Evolutionary conservation across 2,329 filamentous ascomycete genomes (phyloP).

Genomic region (Clathrospora elynae): DNA sequence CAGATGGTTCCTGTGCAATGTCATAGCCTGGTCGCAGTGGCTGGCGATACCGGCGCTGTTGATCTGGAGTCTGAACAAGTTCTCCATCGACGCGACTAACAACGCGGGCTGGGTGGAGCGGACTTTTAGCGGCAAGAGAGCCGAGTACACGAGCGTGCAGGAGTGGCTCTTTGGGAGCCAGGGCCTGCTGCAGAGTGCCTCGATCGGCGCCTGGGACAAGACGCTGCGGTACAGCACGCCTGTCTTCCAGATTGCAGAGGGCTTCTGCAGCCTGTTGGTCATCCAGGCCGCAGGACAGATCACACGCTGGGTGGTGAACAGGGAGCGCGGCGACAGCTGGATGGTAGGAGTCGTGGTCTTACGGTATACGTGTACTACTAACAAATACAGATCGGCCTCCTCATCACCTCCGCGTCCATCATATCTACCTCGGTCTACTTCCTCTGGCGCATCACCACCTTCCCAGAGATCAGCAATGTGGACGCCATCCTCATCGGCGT

Average conservation of each 20-base stretch:
- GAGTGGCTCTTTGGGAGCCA: constrained; percentile 90
- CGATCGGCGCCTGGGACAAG: constrained; percentile 88
- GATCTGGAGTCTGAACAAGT: constrained; percentile 95
- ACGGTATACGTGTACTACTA: constrained; percentile 31
- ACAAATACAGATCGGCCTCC: constrained; percentile 73
- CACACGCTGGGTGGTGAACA: constrained; percentile 91
- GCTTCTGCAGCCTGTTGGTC: constrained; percentile 93
- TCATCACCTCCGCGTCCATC: constrained; percentile 85
- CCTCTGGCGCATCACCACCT: constrained; percentile 90
- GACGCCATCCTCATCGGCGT: constrained; percentile 93
- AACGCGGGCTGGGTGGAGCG: constrained; percentile 76
- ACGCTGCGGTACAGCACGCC: constrained; percentile 88
- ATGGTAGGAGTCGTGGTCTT: constrained; percentile 66
- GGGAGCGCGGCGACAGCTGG: constrained; percentile 93
- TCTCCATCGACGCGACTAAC: constrained; percentile 84
- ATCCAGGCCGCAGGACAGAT: constrained; percentile 96
- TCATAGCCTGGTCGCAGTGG: constrained; percentile 81
- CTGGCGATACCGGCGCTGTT: constrained; percentile 81
- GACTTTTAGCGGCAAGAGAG: constrained; percentile 71
- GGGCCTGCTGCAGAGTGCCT: constrained; percentile 77
- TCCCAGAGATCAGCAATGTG: constrained; percentile 89
- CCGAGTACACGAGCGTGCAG: constrained; percentile 67
- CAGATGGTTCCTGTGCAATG: constrained; percentile 70
- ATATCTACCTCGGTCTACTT: constrained; percentile 96
- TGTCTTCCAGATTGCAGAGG: constrained; percentile 91